phyloP scores from a whole-genome alignment of 164 flowering plant species.

The Vitis vinifera region DNA sequence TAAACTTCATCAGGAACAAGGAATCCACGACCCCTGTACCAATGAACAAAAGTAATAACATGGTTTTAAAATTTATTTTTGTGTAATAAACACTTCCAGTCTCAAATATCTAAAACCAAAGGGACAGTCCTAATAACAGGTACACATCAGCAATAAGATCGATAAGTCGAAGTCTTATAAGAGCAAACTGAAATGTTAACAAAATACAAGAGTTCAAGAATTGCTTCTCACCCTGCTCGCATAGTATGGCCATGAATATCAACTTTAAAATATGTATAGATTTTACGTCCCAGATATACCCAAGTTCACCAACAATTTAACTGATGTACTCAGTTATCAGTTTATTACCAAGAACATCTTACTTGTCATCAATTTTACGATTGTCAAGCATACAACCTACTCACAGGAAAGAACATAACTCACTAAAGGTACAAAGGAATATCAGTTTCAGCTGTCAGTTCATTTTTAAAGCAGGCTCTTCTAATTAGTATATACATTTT shows the following conservation, averaged over 20 bases:
- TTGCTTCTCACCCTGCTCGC: neutral
- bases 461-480: neutral
- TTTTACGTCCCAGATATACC: neutral
- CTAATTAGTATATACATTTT: neutral
- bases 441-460: neutral
- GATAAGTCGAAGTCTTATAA: neutral
- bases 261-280: neutral
- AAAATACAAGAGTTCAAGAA: neutral
- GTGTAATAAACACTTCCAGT: neutral
- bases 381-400: too few relatives aligned
- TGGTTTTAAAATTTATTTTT: neutral
- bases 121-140: too few relatives aligned
- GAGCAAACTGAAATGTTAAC: neutral
- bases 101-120: neutral
- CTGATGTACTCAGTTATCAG: too few relatives aligned
- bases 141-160: too few relatives aligned
- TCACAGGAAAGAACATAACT: too few relatives aligned
- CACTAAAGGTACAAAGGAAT: too few relatives aligned
- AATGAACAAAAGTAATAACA: conserved; percentile 3
- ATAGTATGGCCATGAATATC: neutral
- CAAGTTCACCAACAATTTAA: neutral
- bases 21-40: conserved; percentile 69
- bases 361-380: too few relatives aligned
- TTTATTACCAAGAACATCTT: too few relatives aligned
- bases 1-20: conserved; percentile 68